Base-by-base conservation (phyloP, 164 flowering plant species). In the Echeveria elegans region DNA sequence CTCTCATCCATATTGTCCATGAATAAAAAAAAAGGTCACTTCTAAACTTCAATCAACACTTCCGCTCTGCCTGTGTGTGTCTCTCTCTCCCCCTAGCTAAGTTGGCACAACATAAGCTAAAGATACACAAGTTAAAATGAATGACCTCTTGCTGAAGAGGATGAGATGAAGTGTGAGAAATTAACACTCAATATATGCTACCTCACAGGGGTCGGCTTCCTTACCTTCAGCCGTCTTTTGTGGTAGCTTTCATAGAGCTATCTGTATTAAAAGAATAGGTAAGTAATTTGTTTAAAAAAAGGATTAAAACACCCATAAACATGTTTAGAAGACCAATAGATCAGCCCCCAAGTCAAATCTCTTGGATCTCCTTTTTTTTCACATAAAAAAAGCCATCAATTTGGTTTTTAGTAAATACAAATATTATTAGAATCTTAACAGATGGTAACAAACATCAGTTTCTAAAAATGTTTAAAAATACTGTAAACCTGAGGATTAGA, bases 151-250 rank as follows among this genome's bases (percentile, higher is more conserved):
- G 41, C 65, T 23, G 38, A 34, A 36, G 26, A 31, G 9, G 28
- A 36, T 41, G 23, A 15, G 1, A 63, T 32, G 66, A 63, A 36
- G 59, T 53, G 34, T 28, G 61, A 28, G 31, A 56, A 28, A 56
- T n/a, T n/a, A n/a, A n/a, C 18, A 56, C 34, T 56, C 61, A 28
- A 75, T 85, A 81, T 88, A 83, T 82, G 97, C 72, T 75, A 75
- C 80, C 85, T 76, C 64, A 69, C 63, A 82, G 83, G 86, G 77
- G 79, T 80, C 82, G 80, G 75, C 73, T 77, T 65, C 92, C 91
- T 85, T 82, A 82, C 82, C 76, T 80, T 85, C 78, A 77, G 95
- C 92, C 89, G 86, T 71, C 81, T 78, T 88, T 92, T 81, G 71
- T 67, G 87, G 82, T 82, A 85, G 80, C 83, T 80, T 64, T 79